Evolutionary conservation across 176 grass and related monocot species (phyloP).

Genomic region (Eleusine coracana): DNA sequence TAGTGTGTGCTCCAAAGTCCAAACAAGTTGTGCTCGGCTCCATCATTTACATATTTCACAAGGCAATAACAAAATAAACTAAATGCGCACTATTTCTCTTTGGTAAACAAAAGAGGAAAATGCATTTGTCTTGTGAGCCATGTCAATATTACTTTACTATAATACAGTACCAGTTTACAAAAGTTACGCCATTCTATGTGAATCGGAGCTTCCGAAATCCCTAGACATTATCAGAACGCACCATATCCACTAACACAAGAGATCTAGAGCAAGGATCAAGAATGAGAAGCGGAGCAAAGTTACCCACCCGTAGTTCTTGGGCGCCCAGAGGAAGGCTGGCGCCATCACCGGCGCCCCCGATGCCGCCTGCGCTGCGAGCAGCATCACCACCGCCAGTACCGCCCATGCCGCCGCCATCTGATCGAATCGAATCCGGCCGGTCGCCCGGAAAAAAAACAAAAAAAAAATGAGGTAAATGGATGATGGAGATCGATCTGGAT

Average conservation of each 20-base stretch:
- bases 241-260: conserved; percentile 7
- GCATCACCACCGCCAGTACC: conserved; percentile 41
- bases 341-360: conserved; percentile 32
- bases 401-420: conserved; percentile 46
- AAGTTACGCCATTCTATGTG: background rate
- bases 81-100: no score
- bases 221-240: background rate
- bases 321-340: conserved; percentile 83
- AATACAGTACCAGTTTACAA: background rate
- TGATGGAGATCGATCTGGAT: background rate
- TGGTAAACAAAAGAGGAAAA: background rate
- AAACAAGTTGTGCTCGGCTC: background rate
- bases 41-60: background rate
- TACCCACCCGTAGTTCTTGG: conserved; percentile 73
- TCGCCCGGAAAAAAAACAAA: no score
- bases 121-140: background rate
- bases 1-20: background rate
- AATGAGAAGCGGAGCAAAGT: conserved; percentile 6
- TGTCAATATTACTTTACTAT: background rate
- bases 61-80: background rate
- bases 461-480: background rate
- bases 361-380: conserved; percentile 17
- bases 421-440: conserved; percentile 18
- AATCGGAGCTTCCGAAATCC: background rate
- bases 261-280: conserved; percentile 29